A percentile compares a stretch with the other conserved stretches of the same genome.
Evolutionary conservation across 1,284 basidiomycete genomes (phyloP).

Genomic region (Ceratobasidium papillatum): DNA sequence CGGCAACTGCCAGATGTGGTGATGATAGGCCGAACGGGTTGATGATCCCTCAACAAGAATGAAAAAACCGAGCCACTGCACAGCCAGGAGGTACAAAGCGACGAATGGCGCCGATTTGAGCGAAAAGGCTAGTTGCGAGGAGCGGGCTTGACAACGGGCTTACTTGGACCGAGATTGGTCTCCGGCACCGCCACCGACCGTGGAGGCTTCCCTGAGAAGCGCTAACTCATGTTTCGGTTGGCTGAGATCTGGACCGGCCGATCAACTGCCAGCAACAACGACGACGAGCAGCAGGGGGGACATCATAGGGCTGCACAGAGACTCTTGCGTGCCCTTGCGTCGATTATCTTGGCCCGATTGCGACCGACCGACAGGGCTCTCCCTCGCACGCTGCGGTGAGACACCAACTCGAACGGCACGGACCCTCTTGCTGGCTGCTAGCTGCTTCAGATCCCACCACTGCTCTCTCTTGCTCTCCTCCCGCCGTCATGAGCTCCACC

Average conservation of each 20-base stretch:
- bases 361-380: background rate
- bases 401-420: slow-evolving; percentile 19
- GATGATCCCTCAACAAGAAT: background rate
- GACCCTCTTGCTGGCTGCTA: too few relatives aligned
- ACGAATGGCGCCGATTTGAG: background rate
- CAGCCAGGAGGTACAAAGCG: background rate
- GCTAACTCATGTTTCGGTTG: slow-evolving; percentile 11
- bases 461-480: background rate
- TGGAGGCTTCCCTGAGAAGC: background rate
- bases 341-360: too few relatives aligned
- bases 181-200: slow-evolving; percentile 3
- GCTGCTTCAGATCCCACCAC: background rate
- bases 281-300: background rate
- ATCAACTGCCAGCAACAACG: slow-evolving; percentile 26
- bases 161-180: background rate
- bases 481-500: slow-evolving; percentile 22
- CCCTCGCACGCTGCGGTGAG: slow-evolving; percentile 22
- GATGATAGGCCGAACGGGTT: background rate
- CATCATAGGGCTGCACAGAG: too few relatives aligned
- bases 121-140: background rate
- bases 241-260: slow-evolving; percentile 25
- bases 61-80: background rate
- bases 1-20: background rate
- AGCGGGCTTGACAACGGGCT: background rate
- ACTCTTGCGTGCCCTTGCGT: background rate